Evolutionary conservation across 495 filamentous ascomycete species (phyloP).

Genomic region (Cladorrhinum samala): DNA sequence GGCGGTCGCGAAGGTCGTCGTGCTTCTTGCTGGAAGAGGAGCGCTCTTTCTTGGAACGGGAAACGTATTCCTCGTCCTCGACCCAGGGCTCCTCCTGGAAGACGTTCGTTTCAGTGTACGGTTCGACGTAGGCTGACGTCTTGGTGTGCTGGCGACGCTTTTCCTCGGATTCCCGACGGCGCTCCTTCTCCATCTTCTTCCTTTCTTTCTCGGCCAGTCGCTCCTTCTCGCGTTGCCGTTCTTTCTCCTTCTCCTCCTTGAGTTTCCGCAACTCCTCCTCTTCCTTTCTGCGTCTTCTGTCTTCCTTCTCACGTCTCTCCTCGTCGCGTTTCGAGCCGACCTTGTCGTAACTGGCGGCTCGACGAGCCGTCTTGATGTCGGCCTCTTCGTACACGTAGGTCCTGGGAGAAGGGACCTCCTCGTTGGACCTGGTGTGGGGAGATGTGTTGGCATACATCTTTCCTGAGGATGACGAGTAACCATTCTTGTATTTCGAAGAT

Average conservation of each 20-base stretch:
- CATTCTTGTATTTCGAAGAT: slow-evolving; percentile 23
- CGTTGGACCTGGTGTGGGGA: slow-evolving; percentile 34
- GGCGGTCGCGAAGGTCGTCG: slow-evolving; percentile 23
- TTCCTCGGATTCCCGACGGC: slow-evolving; percentile 29
- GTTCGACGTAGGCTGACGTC: slow-evolving; percentile 22
- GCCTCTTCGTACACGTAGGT: slow-evolving; percentile 26
- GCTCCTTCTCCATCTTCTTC: slow-evolving; percentile 11
- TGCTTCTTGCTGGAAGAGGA: slow-evolving; percentile 37
- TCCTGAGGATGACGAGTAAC: slow-evolving; percentile 23
- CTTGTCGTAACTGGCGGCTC: slow-evolving; percentile 42
- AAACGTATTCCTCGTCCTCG: slow-evolving; percentile 29
- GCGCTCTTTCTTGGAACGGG: slow-evolving; percentile 37
- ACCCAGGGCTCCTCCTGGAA: slow-evolving; percentile 27
- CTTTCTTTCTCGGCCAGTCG: slow-evolving; percentile 11
- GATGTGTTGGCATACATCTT: slow-evolving; percentile 32
- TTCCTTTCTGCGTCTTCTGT: slow-evolving; percentile 29
- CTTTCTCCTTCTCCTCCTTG: slow-evolving; percentile 17
- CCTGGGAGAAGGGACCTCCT: slow-evolving; percentile 30
- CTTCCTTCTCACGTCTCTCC: slow-evolving; percentile 31
- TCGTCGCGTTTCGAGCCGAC: slow-evolving; percentile 28
- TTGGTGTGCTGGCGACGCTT: slow-evolving; percentile 26
- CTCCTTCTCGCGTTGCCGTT: slow-evolving; percentile 15
- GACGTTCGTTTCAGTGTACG: slow-evolving; percentile 1
- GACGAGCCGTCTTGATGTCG: slow-evolving; percentile 28
- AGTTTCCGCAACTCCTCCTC: slow-evolving; percentile 24